Percentiles rank a stretch among this genome's conserved stretches.
Evolutionary conservation across 768 basidiomycete genomes (phyloP).

Genomic region (Naematelia aurantialba): DNA sequence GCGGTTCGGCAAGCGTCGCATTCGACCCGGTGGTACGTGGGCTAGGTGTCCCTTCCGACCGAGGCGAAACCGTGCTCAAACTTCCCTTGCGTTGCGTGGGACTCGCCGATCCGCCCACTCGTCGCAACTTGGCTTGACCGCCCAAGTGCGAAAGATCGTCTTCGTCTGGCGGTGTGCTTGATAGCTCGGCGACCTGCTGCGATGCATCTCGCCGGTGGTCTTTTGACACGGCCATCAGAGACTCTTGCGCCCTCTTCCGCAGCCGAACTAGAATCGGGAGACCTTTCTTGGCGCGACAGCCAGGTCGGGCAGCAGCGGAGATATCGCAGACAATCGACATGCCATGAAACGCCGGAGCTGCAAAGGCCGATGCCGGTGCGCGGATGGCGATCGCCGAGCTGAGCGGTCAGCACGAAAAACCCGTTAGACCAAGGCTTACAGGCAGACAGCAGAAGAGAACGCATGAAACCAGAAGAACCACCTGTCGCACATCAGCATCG

Average conservation of each 20-base stretch:
- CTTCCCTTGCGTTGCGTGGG: not conserved
- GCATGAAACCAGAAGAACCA: constrained; percentile 47
- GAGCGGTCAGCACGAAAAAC: constrained; percentile 5
- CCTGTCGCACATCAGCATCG: constrained; percentile 5
- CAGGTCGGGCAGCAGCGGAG: constrained; percentile 38
- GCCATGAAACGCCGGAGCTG: constrained; percentile 42
- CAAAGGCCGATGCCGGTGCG: constrained; percentile 43
- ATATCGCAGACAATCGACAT: constrained; percentile 48
- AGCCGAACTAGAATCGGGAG: constrained; percentile 42
- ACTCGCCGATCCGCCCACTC: constrained; percentile 14
- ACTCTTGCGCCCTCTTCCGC: constrained; percentile 38
- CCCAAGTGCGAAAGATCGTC: constrained; percentile 46
- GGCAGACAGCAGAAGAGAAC: constrained; percentile 44
- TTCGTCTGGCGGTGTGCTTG: constrained; percentile 19
- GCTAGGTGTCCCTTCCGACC: not conserved
- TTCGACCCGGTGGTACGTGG: not conserved
- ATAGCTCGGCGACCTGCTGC: not conserved
- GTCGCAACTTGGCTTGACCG: constrained; percentile 29
- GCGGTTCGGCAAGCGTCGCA: not conserved
- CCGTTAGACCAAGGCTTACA: constrained; percentile 24
- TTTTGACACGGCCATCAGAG: constrained; percentile 21
- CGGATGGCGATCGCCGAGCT: constrained; percentile 44
- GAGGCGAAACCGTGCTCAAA: not conserved
- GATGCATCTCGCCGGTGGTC: not conserved
- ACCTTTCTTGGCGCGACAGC: constrained; percentile 47